phyloP scores from a whole-genome alignment of 768 basidiomycete genomes.

The Pluteus cervinus region DNA sequence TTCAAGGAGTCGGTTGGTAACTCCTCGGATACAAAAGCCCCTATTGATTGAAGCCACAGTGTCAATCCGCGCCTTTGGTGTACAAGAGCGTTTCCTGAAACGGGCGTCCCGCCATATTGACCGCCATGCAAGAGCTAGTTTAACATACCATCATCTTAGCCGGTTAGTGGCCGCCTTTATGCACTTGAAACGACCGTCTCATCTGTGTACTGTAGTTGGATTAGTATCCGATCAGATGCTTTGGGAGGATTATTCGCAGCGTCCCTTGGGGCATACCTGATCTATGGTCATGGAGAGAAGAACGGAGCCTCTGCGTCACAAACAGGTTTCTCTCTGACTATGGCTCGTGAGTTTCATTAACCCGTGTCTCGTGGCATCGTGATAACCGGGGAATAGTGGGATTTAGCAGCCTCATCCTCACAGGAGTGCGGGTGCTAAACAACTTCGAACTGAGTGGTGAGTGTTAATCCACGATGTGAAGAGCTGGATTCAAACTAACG shows the following conservation, averaged over 20 bases:
- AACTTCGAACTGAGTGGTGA: not conserved
- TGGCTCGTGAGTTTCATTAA: slow-evolving; percentile 58
- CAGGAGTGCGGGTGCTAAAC: slow-evolving; percentile 2
- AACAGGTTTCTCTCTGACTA: slow-evolving; percentile 51
- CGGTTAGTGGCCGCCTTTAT: too few relatives aligned
- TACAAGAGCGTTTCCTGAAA: slow-evolving; percentile 43
- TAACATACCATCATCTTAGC: slow-evolving; percentile 49
- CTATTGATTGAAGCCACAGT: slow-evolving; percentile 18
- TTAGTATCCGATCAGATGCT: slow-evolving; percentile 48
- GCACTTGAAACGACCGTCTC: too few relatives aligned
- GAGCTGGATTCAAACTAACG: too few relatives aligned
- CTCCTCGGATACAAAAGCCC: not conserved
- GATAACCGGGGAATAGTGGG: too few relatives aligned
- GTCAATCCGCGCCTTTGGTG: slow-evolving; percentile 64
- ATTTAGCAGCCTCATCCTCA: too few relatives aligned
- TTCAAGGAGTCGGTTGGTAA: too few relatives aligned
- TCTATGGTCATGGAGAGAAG: slow-evolving; percentile 33
- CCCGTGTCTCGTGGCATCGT: too few relatives aligned
- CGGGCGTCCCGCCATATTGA: too few relatives aligned
- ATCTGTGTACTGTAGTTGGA: too few relatives aligned
- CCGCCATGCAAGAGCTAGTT: slow-evolving; percentile 37
- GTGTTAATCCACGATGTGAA: not conserved
- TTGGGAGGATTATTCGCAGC: slow-evolving; percentile 53
- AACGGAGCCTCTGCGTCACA: slow-evolving; percentile 28
- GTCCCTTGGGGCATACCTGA: slow-evolving; percentile 49